These are phyloP conservation scores for Nakaseomyces nivariensis DNA, from an alignment of 1,139 yeast genomes.

Conservation along the genomic window DNA sequence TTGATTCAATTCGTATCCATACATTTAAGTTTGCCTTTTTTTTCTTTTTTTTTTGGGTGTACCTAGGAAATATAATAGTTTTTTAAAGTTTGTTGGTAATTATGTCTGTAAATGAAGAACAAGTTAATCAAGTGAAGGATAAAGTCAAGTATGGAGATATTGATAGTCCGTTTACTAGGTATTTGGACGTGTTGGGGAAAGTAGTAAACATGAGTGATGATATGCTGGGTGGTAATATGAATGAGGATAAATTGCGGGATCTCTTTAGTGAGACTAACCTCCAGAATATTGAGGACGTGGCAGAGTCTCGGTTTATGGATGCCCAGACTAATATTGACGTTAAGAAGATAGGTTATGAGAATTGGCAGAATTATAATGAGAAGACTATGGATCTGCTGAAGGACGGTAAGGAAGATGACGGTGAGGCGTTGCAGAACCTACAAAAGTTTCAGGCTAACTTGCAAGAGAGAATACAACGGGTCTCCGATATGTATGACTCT, in stretches of 20 bases:
- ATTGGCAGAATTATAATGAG: slow-evolving; percentile 18
- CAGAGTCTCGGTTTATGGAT: slow-evolving; percentile 16
- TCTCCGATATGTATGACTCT: slow-evolving; percentile 14
- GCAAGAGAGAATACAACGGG: slow-evolving; percentile 1
- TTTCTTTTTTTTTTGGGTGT: too few species aligned
- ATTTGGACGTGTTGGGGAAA: slow-evolving; percentile 15
- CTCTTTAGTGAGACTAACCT: slow-evolving; percentile 9
- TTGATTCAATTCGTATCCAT: too few species aligned
- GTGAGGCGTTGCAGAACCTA: slow-evolving; percentile 12
- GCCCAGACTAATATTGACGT: slow-evolving; percentile 18
- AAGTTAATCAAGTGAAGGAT: slow-evolving; percentile 15
- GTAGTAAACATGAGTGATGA: slow-evolving; percentile 12
- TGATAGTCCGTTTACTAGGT: slow-evolving; percentile 18
- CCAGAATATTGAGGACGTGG: slow-evolving; percentile 9
- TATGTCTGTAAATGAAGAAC: slow-evolving; percentile 12
- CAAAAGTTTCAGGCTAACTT: slow-evolving; percentile 2
- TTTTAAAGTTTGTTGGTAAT: neutral
- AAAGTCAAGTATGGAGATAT: slow-evolving; percentile 22
- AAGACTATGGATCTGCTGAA: slow-evolving; percentile 8
- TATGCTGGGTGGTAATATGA: slow-evolving; percentile 14
- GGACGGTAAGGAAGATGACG: slow-evolving; percentile 6
- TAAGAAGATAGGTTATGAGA: slow-evolving; percentile 16
- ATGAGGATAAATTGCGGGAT: slow-evolving; percentile 5
- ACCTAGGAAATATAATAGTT: neutral
- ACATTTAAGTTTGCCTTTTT: too few species aligned